A percentile compares a stretch with the other conserved stretches of the same genome.
These are phyloP conservation scores for Emmonsia crescens DNA, from an alignment of 2,329 filamentous ascomycete species.

Conservation along the genomic window DNA sequence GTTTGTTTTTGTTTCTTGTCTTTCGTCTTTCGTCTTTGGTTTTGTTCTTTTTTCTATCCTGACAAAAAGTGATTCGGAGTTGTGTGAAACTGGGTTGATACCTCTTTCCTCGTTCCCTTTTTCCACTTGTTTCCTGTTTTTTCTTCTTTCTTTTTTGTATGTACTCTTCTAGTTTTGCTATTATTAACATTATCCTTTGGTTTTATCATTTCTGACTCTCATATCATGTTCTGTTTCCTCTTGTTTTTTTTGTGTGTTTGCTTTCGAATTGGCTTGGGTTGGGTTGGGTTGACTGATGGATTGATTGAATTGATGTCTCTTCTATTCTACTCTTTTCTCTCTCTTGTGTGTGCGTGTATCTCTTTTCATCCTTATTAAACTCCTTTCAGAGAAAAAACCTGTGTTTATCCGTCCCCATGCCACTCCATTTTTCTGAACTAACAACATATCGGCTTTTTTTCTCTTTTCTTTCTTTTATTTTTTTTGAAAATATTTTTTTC, in stretches of 20 bases:
- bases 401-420: no score
- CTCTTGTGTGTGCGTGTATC: neutral
- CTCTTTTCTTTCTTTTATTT: no score
- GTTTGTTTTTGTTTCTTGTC: neutral
- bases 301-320: neutral
- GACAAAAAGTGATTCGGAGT: conserved; percentile 1
- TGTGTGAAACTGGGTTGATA: neutral
- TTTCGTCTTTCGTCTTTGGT: neutral
- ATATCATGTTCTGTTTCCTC: neutral
- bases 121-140: neutral
- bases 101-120: neutral
- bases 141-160: neutral
- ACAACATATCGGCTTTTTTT: no score
- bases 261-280: neutral
- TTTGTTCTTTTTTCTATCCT: neutral
- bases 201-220: neutral
- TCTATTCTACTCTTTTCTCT: neutral
- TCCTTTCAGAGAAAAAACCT: no score
- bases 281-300: neutral
- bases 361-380: neutral
- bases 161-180: neutral
- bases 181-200: neutral
- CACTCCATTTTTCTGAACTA: no score
- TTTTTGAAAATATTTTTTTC: no score
- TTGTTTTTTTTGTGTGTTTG: neutral